Evolutionary conservation across 192 early-diverging fungal species (phyloP).

Genomic region (Coemansia erecta): DNA sequence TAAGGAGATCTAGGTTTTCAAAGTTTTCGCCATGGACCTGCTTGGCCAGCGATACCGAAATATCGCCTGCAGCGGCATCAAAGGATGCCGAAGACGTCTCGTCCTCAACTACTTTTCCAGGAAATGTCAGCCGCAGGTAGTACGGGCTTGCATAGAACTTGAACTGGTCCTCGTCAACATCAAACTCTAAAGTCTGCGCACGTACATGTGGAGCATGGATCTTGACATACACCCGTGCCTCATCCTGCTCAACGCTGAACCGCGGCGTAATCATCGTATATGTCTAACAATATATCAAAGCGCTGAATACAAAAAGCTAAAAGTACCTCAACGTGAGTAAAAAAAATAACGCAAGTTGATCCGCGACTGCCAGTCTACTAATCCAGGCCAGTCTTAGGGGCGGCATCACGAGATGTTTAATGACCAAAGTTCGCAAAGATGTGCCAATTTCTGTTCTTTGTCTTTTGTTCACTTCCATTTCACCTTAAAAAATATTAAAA

Average conservation of each 20-base stretch:
- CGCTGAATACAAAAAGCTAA: background rate
- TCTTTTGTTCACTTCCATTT: background rate
- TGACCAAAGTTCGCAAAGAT: no score
- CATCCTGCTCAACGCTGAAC: constrained; percentile 78
- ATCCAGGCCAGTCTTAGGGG: no score
- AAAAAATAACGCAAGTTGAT: no score
- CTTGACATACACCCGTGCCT: constrained; percentile 67
- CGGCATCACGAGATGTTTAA: no score
- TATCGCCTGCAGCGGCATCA: constrained; percentile 73
- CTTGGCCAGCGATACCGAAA: constrained; percentile 78
- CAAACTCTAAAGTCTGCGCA: constrained; percentile 84
- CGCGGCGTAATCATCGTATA: constrained; percentile 83
- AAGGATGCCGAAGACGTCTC: constrained; percentile 77
- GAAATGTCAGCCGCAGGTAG: constrained; percentile 84
- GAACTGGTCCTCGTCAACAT: constrained; percentile 79
- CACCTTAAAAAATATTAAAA: background rate
- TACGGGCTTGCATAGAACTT: constrained; percentile 89
- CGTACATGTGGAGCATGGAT: constrained; percentile 83
- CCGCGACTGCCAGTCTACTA: no score
- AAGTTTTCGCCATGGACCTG: constrained; percentile 76
- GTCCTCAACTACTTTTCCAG: constrained; percentile 80
- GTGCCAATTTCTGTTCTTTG: background rate
- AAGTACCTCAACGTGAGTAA: background rate
- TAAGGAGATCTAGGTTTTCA: constrained; percentile 83
- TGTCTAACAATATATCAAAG: background rate